Percentiles rank a stretch among this genome's conserved stretches.
These are phyloP conservation scores for Coemansia javaensis DNA, from an alignment of 192 early-diverging fungal genomes.

Conservation along the genomic window DNA sequence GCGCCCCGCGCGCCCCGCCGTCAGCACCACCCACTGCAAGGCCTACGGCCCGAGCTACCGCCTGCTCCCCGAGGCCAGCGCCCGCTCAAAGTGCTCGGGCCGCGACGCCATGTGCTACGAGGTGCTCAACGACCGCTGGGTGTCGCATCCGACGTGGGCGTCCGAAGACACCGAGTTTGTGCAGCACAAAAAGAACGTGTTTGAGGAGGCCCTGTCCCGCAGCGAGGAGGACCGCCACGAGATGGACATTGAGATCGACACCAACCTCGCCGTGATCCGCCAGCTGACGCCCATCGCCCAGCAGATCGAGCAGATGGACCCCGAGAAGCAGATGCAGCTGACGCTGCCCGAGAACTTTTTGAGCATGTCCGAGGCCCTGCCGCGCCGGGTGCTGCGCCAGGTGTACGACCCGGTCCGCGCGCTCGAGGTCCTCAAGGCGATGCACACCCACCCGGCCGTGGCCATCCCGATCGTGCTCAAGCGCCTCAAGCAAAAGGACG, in stretches of 20 bases:
- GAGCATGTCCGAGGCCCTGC: constrained; percentile 81
- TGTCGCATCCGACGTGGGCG: constrained; percentile 87
- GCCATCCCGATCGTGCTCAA: constrained; percentile 92
- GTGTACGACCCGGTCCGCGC: constrained; percentile 88
- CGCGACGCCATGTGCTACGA: constrained; percentile 88
- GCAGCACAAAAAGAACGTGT: constrained; percentile 85
- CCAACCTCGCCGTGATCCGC: constrained; percentile 84
- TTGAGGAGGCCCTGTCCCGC: constrained; percentile 91
- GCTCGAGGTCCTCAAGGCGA: constrained; percentile 81
- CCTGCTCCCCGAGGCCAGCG: constrained; percentile 40
- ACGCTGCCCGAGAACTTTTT: constrained; percentile 73
- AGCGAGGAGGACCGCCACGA: constrained; percentile 97
- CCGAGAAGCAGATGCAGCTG: constrained; percentile 71
- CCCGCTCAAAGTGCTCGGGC: constrained; percentile 71
- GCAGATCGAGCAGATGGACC: constrained; percentile 75
- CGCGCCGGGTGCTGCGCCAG: constrained; percentile 90
- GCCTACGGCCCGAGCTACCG: constrained; percentile 52
- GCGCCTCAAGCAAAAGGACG: constrained; percentile 96
- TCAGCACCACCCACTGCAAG: constrained; percentile 27
- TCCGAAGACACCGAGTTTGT: constrained; percentile 89
- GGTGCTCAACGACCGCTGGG: constrained; percentile 95
- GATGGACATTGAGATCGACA: constrained; percentile 96
- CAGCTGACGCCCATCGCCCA: constrained; percentile 86
- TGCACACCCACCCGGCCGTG: constrained; percentile 86
- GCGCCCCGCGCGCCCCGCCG: constrained; percentile 33